These are phyloP conservation scores for Podaxis pistillaris DNA, from an alignment of 768 basidiomycete genomes.

Conservation along the genomic window DNA sequence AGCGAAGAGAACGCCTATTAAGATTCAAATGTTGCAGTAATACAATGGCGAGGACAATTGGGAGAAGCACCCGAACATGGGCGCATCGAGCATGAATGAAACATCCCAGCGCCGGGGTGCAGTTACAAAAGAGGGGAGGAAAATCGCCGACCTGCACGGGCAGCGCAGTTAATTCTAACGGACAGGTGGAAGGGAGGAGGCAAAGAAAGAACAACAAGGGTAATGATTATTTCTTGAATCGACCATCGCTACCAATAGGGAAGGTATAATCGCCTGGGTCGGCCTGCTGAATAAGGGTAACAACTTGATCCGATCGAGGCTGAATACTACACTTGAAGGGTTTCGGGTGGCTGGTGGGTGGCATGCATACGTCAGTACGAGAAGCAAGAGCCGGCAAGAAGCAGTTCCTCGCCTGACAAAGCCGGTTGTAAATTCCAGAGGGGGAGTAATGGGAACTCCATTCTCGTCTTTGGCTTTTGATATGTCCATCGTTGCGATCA, in stretches of 20 bases:
- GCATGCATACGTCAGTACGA: not conserved
- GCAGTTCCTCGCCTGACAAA: constrained; percentile 42
- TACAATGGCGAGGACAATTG: not conserved
- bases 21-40: not conserved
- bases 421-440: constrained; percentile 36
- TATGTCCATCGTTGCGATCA: constrained; percentile 47
- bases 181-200: not conserved
- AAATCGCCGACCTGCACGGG: not conserved
- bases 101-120: not conserved
- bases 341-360: constrained; percentile 43
- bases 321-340: constrained; percentile 46
- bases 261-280: constrained; percentile 18
- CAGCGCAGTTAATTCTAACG: not conserved
- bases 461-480: constrained; percentile 36
- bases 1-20: not conserved
- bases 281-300: constrained; percentile 28
- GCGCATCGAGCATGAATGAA: not conserved
- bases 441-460: constrained; percentile 39
- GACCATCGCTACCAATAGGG: constrained; percentile 9
- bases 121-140: not conserved
- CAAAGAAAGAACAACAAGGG: not conserved
- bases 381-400: not conserved
- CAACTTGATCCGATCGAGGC: constrained; percentile 36
- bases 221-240: not conserved
- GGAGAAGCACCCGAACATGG: not conserved